These are phyloP conservation scores for Colletotrichum sp. DNA, from an alignment of 2,329 filamentous ascomycete species.

Conservation along the genomic window DNA sequence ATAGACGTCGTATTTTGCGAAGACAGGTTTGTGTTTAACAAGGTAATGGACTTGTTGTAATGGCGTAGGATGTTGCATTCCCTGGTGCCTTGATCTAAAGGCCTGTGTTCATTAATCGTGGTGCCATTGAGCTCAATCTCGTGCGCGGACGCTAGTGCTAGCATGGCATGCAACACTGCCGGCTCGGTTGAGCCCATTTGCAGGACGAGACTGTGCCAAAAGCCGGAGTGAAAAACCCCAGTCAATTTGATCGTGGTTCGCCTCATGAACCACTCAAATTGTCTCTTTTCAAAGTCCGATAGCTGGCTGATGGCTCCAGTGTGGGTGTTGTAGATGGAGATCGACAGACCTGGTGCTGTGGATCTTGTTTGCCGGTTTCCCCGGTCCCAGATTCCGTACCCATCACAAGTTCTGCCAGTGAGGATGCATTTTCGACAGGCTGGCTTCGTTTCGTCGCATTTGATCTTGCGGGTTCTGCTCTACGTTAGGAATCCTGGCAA, in stretches of 20 bases:
- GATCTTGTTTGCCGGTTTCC: neutral
- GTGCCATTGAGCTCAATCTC: conserved; percentile 20
- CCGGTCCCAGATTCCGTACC: conserved; percentile 27
- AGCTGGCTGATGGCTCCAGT: neutral
- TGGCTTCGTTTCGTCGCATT: conserved; percentile 28
- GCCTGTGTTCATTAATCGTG: neutral
- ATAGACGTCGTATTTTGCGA: conserved; percentile 30
- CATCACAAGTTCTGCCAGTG: conserved; percentile 26
- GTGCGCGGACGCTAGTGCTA: conserved; percentile 43
- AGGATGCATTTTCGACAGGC: conserved; percentile 25
- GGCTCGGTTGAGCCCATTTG: conserved; percentile 41
- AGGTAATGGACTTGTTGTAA: conserved; percentile 41
- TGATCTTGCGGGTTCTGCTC: conserved; percentile 26
- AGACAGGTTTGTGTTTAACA: conserved; percentile 38
- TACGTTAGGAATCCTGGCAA: neutral
- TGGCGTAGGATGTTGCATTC: conserved; percentile 35
- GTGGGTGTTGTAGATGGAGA: neutral
- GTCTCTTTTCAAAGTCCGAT: conserved; percentile 20
- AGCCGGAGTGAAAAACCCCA: conserved; percentile 38
- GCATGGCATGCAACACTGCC: conserved; percentile 42
- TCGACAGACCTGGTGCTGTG: neutral
- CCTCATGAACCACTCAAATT: conserved; percentile 48
- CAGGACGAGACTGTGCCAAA: conserved; percentile 43
- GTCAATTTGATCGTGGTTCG: conserved; percentile 41
- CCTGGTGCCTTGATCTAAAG: neutral